Percentiles rank a stretch among this genome's conserved stretches.
Conservation (phyloP, 139 green algal species). For the Zygnema cylindricum region DNA sequence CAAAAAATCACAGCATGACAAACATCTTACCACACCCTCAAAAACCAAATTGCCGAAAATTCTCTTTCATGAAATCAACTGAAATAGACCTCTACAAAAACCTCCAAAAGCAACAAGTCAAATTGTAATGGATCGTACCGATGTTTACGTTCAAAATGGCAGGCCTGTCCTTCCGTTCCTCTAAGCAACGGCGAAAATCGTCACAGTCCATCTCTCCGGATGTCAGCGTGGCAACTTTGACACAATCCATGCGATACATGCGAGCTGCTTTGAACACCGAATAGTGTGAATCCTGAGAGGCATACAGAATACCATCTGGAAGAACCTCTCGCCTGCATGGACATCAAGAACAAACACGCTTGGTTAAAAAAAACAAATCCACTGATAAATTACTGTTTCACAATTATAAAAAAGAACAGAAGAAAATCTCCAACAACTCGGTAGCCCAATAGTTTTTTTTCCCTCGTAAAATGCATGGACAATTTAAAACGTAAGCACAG, state of each 20-base stretch:
- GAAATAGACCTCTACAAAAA: neutral
- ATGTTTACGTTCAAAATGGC: slow-evolving; percentile 99
- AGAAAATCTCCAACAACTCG: no score
- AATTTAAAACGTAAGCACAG: no score
- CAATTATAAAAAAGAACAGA: no score
- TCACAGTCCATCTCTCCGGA: slow-evolving; percentile 95
- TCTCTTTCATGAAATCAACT: neutral
- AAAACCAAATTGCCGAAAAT: no score
- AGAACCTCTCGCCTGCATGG: slow-evolving; percentile 61
- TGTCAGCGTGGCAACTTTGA: slow-evolving; percentile 79
- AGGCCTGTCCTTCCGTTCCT: slow-evolving; percentile 74
- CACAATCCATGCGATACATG: slow-evolving; percentile 90
- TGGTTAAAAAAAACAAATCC: no score
- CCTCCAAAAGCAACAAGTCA: neutral
- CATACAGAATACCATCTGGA: slow-evolving; percentile 83
- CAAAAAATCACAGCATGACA: no score
- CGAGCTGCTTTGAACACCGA: slow-evolving; percentile 93
- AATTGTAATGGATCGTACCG: slow-evolving; percentile 49
- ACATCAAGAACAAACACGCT: no score
- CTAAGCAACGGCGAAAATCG: slow-evolving; percentile 72
- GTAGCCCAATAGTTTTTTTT: no score
- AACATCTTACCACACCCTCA: no score
- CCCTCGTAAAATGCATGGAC: no score
- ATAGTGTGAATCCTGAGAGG: slow-evolving; percentile 92
- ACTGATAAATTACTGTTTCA: no score